phyloP scores from a whole-genome alignment of 805 yeast species.

The Monosporozyma siamensis region DNA sequence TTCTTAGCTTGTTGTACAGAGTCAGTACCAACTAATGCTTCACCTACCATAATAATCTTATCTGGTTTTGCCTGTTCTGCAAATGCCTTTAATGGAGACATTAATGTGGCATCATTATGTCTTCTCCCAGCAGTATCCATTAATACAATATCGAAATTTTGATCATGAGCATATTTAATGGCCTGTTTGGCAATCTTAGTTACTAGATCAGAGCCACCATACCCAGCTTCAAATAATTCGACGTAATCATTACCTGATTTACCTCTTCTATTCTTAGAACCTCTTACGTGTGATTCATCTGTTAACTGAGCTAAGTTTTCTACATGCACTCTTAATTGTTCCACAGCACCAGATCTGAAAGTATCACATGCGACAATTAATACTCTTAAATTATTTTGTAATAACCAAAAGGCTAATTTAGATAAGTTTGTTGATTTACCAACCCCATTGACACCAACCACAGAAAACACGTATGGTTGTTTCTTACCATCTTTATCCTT shows the following conservation, averaged over 20 bases:
- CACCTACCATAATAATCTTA: conserved; percentile 97
- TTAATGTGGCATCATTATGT: conserved; percentile 85
- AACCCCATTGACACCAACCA: conserved; percentile 96
- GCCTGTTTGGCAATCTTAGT: conserved; percentile 91
- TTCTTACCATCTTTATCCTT: conserved; percentile 21
- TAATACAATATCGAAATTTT: conserved; percentile 72
- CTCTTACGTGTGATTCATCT: conserved; percentile 33
- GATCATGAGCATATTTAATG: conserved; percentile 61
- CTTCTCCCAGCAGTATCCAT: conserved; percentile 98
- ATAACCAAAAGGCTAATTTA: conserved; percentile 87
- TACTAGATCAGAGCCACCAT: conserved; percentile 91
- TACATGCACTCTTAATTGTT: conserved; percentile 90
- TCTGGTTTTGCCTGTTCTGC: conserved; percentile 94
- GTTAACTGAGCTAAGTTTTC: conserved; percentile 67
- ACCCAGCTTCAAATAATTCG: conserved; percentile 87
- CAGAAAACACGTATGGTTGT: conserved; percentile 87
- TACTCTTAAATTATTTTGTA: conserved; percentile 80
- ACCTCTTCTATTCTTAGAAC: conserved; percentile 30
- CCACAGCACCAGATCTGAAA: conserved; percentile 97
- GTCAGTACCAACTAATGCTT: conserved; percentile 94
- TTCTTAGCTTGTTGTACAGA: conserved; percentile 92
- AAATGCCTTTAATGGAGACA: conserved; percentile 92
- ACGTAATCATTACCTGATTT: conserved; percentile 35
- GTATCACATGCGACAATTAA: conserved; percentile 96
- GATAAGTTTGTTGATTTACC: conserved; percentile 95